Conservation (phyloP, 2,329 filamentous ascomycete species). For the Colletotrichum eleusines region DNA sequence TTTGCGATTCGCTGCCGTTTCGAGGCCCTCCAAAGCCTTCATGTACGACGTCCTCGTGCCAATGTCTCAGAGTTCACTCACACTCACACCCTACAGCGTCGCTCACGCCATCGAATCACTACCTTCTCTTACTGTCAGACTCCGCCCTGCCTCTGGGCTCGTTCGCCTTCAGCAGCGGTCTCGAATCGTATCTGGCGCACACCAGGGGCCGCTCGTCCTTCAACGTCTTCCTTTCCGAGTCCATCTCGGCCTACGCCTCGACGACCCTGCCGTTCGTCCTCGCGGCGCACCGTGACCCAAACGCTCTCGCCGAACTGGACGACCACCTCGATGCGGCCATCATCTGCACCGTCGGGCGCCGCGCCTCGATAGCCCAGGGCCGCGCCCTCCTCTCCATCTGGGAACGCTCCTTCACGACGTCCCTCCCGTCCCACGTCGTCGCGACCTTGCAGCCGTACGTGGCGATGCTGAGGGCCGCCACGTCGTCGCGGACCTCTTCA, state of each 20-base stretch:
- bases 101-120: constrained; percentile 61
- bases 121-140: constrained; percentile 82
- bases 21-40: constrained; percentile 37
- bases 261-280: constrained; percentile 82
- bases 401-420: constrained; percentile 74
- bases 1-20: constrained; percentile 1
- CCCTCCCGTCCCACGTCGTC: constrained; percentile 46
- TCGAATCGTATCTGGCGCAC: constrained; percentile 86
- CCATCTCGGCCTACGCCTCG: constrained; percentile 77
- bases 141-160: constrained; percentile 85
- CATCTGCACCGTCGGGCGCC: constrained; percentile 81
- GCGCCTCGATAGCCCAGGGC: constrained; percentile 81
- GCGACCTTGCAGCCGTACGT: constrained; percentile 53
- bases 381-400: constrained; percentile 80
- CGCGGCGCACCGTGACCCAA: constrained; percentile 70
- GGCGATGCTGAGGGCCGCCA: constrained; percentile 48
- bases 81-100: constrained; percentile 25
- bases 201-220: constrained; percentile 64
- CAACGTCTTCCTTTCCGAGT: constrained; percentile 75
- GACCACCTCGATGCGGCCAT: constrained; percentile 82
- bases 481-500: constrained; percentile 41
- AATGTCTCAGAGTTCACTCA: constrained; percentile 38
- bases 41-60: constrained; percentile 42
- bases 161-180: constrained; percentile 87
- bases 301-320: constrained; percentile 69